Base-by-base conservation (phyloP, 2,329 filamentous ascomycete species). In the Aspergillus sp. region DNA sequence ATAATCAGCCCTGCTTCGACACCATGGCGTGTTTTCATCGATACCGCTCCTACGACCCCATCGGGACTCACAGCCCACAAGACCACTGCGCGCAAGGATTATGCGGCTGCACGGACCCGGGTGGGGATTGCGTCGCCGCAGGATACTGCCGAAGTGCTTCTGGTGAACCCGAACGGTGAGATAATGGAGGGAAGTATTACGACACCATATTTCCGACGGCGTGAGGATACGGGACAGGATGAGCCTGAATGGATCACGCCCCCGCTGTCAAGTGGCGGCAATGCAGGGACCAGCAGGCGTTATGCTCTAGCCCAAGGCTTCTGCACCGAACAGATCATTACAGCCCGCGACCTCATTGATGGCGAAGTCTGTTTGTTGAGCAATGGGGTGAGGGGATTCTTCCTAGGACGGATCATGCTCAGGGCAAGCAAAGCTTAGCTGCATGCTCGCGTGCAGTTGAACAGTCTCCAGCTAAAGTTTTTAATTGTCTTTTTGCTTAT, bases 121-220 rank as follows among this genome's bases (percentile, higher is more conserved):
- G 84, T 82, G 1, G 77, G 77, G 0, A 85, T 93, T 48, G 60
- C 44, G 66, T 78, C 62, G 2, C 64, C 54, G 62, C 60, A 68
- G 56, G 71, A 76, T 38, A 71, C 76, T 41, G 81, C 83, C 51
- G 93, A 98, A 71, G 90, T 96, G 4, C 78, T 98, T 18, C 74
- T 97, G 2, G 81, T 89, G 61, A 91, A 90, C 66, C 69, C 72
- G 4, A 77, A 83, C 26, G 81, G 81, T 1, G 83, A 87, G 48
- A 76, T 97, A 36, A 96, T 96, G 83, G 93, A 98, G 73, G 91
- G 91, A 8, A 93, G 89, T 59, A 83, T 89, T 15, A 93, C 89
- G 0, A 96, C 89, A 0, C 85, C 90, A 0, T 97, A 93, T 72
- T 89, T 97, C 63, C 53, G 26, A 18, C 90, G 90, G 44, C 62